Percentiles rank a stretch among this genome's conserved stretches.
These are phyloP conservation scores for Cytospora chrysosperma DNA, from an alignment of 2,329 filamentous ascomycete species.

Conservation along the genomic window DNA sequence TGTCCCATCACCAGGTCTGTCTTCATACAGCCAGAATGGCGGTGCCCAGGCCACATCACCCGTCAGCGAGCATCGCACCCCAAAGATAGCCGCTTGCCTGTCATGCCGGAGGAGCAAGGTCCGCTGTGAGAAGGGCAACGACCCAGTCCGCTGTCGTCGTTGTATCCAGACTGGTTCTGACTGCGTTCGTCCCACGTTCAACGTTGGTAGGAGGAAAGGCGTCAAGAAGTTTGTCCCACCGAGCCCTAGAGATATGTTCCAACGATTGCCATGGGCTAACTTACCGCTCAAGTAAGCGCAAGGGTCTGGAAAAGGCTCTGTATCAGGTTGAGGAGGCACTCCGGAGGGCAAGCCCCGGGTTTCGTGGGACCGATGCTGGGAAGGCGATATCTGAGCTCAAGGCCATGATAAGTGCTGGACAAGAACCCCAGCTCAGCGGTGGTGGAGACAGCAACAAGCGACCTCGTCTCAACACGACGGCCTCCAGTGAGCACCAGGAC, in stretches of 20 bases:
- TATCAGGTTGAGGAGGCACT: constrained; percentile 72
- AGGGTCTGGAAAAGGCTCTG: constrained; percentile 71
- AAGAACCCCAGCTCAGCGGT: constrained; percentile 24
- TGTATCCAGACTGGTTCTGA: constrained; percentile 58
- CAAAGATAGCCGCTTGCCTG: constrained; percentile 55
- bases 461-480: constrained; percentile 27
- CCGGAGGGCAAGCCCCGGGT: constrained; percentile 48
- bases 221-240: constrained; percentile 64
- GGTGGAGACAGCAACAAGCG: constrained; percentile 23
- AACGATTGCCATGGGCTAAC: neutral
- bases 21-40: constrained; percentile 17
- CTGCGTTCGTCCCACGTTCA: constrained; percentile 70
- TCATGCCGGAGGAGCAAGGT: constrained; percentile 68
- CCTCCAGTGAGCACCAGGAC: constrained; percentile 32
- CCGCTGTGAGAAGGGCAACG: constrained; percentile 58
- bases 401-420: constrained; percentile 37
- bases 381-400: constrained; percentile 46
- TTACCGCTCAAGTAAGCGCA: constrained; percentile 59
- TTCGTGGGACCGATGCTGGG: constrained; percentile 44
- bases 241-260: neutral
- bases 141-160: constrained; percentile 56
- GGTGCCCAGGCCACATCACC: constrained; percentile 15
- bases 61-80: constrained; percentile 17
- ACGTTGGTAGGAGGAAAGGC: constrained; percentile 71
- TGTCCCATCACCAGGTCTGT: constrained; percentile 8